A percentile compares a stretch with the other conserved stretches of the same genome.
phyloP scores from a whole-genome alignment of 768 basidiomycete species.

The Leucocoprinus sp. region DNA sequence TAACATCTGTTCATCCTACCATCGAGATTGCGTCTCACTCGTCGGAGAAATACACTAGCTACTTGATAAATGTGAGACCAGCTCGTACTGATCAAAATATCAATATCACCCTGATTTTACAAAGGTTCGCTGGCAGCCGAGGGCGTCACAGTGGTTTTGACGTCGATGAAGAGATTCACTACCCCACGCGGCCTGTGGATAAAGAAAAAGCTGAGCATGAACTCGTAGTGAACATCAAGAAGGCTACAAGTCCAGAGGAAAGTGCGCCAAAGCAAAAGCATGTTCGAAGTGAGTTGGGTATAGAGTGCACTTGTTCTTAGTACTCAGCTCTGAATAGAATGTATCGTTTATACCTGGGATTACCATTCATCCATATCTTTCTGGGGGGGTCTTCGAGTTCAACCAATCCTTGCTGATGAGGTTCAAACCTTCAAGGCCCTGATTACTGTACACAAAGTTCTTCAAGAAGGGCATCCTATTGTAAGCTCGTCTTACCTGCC shows the following conservation, averaged over 20 bases:
- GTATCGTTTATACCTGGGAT: constrained; percentile 99
- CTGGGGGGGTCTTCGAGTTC: constrained; percentile 95
- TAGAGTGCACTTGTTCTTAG: constrained; percentile 2
- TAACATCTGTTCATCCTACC: not conserved
- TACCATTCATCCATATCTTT: constrained; percentile 97
- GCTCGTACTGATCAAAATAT: not conserved
- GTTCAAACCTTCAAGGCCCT: constrained; percentile 97
- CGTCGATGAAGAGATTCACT: constrained; percentile 79
- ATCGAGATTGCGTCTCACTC: not conserved
- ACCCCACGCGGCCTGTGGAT: constrained; percentile 95
- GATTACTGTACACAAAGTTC: constrained; percentile 94
- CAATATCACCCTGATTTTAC: constrained; percentile 2
- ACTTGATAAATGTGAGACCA: constrained; percentile 4
- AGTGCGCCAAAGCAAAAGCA: constrained; percentile 98
- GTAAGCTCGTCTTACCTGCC: constrained; percentile 34
- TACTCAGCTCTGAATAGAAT: constrained; percentile 47
- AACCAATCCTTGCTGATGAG: constrained; percentile 95
- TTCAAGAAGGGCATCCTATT: constrained; percentile 95
- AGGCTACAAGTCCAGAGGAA: constrained; percentile 93
- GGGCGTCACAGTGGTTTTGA: constrained; percentile 45
- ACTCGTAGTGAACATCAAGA: constrained; percentile 93
- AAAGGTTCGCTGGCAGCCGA: constrained; percentile 34
- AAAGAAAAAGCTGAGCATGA: constrained; percentile 97
- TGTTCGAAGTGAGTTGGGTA: constrained; percentile 74
- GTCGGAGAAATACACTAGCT: not conserved